Evolutionary conservation across 108 stramenopile genomes (phyloP).

Genomic region (Skeletonema marinoi): DNA sequence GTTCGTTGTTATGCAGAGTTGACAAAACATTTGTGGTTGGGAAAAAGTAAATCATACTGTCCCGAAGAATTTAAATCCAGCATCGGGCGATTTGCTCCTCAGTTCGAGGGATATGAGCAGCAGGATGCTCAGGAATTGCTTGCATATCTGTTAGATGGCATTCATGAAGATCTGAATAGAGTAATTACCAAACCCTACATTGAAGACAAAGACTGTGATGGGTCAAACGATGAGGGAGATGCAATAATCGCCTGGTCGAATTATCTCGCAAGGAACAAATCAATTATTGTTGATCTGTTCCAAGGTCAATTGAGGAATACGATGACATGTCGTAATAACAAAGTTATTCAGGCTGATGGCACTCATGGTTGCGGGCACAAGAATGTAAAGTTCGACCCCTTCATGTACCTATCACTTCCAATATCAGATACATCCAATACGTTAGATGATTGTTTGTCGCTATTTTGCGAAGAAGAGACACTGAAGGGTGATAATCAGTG

Average conservation of each 20-base stretch:
- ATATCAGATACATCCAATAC: slow-evolving; percentile 43
- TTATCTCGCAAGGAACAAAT: slow-evolving; percentile 84
- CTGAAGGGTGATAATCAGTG: slow-evolving; percentile 81
- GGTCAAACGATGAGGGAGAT: slow-evolving; percentile 73
- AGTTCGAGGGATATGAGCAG: slow-evolving; percentile 91
- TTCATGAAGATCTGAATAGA: slow-evolving; percentile 95
- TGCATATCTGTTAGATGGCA: slow-evolving; percentile 90
- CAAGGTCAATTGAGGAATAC: slow-evolving; percentile 94
- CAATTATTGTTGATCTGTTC: slow-evolving; percentile 92
- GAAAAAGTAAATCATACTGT: slow-evolving; percentile 29
- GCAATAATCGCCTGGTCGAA: slow-evolving; percentile 87
- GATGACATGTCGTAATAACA: slow-evolving; percentile 63
- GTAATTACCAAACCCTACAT: slow-evolving; percentile 85
- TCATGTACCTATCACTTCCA: slow-evolving; percentile 94
- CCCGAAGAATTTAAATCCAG: slow-evolving; percentile 78
- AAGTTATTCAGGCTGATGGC: slow-evolving; percentile 16
- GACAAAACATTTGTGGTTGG: slow-evolving; percentile 88
- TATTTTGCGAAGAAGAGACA: slow-evolving; percentile 73
- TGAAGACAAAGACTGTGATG: slow-evolving; percentile 87
- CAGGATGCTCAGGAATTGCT: slow-evolving; percentile 99
- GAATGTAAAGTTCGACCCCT: slow-evolving; percentile 93
- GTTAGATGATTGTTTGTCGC: slow-evolving; percentile 74
- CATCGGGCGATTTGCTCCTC: slow-evolving; percentile 72
- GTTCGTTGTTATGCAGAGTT: not conserved
- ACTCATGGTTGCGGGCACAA: slow-evolving; percentile 53